Base-by-base conservation (phyloP, 176 grass and related monocot genomes). In the Aechmea fasciata region DNA sequence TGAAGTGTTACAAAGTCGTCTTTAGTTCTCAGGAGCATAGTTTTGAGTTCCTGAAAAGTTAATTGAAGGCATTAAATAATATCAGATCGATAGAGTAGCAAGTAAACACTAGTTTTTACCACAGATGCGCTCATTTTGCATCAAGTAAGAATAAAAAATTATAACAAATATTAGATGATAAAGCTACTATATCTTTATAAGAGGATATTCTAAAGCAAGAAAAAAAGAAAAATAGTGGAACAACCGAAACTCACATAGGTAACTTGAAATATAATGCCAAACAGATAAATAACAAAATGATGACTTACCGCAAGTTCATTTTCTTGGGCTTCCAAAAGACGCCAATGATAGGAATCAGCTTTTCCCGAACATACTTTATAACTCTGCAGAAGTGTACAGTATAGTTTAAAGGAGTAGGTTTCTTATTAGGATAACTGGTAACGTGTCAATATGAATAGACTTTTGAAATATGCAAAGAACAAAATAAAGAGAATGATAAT, bases 21-120 rank as follows among this genome's bases (percentile, higher is more conserved):
- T 80, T 71, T 91, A 65, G 85, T 80, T 65, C 75, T 71, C 71
- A 75, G 76, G 75, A 84, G 78, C 66, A 84, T 77, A 77, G 57
- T 50, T 50, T 74, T 91, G 22, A 96, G 83, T 70, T 88, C 85
- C 92, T 96, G 81, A 53, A 91, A 72, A 74, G 64, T 68, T 71
- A 81, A 53, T 47, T 72, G 66, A 74, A 63, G 23, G 6, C 49
- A 51, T 70, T 49, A 70, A 48, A 71, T 62, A 71, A 57, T 11
- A 68, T 59, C 54, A 4, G 52, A 49, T 28, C 25, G 15, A 73
- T 68, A 67, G 66, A 13, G 13, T n/a, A 63, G 29, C 2, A 5
- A 69, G 29, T 64, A 14, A 15, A 12, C 0, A 71, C 1, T 13
- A 86, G 64, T 22, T 10, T 64, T 11, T 26, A 26, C n/a, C 61